Base-by-base conservation (phyloP, 163 green algal genomes). In the Scenedesmus sp. region DNA sequence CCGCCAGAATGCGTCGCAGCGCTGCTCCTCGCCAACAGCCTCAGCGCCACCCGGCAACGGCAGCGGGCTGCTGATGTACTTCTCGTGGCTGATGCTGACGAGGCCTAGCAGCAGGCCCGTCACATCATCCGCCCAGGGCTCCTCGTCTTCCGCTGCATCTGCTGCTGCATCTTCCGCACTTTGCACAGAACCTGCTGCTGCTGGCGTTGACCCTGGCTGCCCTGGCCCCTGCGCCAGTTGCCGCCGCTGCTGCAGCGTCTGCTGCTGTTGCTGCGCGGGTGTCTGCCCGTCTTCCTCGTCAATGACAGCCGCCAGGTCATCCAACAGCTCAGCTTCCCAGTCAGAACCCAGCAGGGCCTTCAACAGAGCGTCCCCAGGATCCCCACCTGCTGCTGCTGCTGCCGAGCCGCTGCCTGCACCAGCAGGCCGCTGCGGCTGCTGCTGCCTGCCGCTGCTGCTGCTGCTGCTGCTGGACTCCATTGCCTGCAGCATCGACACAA, bases 101-200 rank as follows among this genome's bases (percentile, higher is more conserved):
- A 95, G 86, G 0, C 92, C 93, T 68, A 95, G 89, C 73, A 95
- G 91, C 91, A 95, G 83, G 7, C 85, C 93, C 18, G 89, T 94
- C 3, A 95, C 89, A 56, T 95, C 93, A 51, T 95, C 93, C 4
- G 73, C 72, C 93, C 93, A 95, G 4, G 91, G 88, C 89, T 94
- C 89, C 26, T 73, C 83, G 1, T 90, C 87, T 35, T 86, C 88
- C n/a, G 59, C 88, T 10, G 46, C 35, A 43, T 40, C 91, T 43
- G 78, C 86, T 43, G 40, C 85, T 76, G 35, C 72, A 42, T 49
- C 22, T 76, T 43, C 82, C 35, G 18, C 65, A 65, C 15, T 3
- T 26, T 24, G 53, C 26, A 30, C 30, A 6, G 30, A n/a, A n/a
- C n/a, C n/a, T n/a, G n/a, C n/a, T n/a, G n/a, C n/a, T n/a, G n/a